Base-by-base conservation (phyloP, 2,329 filamentous ascomycete genomes). In the Monilinia vaccinii-corymbosi region DNA sequence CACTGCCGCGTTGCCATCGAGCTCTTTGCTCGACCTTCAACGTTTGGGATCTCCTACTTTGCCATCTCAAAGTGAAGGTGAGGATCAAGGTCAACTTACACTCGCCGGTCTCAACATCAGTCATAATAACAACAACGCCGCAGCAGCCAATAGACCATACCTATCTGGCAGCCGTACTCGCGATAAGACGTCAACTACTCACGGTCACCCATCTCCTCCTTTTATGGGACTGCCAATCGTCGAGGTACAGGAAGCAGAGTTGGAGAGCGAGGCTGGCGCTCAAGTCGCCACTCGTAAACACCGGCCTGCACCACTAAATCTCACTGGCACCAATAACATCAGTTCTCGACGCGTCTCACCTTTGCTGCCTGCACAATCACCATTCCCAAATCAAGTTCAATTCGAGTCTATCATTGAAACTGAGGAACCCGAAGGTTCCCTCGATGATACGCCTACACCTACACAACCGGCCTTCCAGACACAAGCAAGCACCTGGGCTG, bases 401-500 rank as follows among this genome's bases (percentile, higher is more conserved):
- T 59, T 59, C 48, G 21, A 46, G 6, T n/a, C 21, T 21, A 31
- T 25, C 13, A 38, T 40, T 8, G 51, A 53, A 8, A 28, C 34
- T 11, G 6, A n/a, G 42, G 23, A 21, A 56, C 34, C 13, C 0
- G 44, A 52, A 16, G 14, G 28, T 40, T 21, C 45, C 11, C 31
- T 21, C 16, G 18, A 34, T 10, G 18, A 34, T 10, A 4, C 42
- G 4, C 18, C 45, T 1, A 44, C 58, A 3, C 40, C 49, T 46
- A 47, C 48, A 4, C 32, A 36, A n/a, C n/a, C 51, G 0, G 46
- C 57, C 51, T 61, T 58, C 44, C 44, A 53, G 21, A 56, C 63
- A 2, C 58, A 62, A 56, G 53, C 61, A 36, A 56, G 53, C 16
- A 68, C 68, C 14, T 70, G 68, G 68, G 68, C 68, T 16, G 66